Percentiles rank a stretch among this genome's conserved stretches.
These are phyloP conservation scores for Kluyveromyces aestuarii DNA, from an alignment of 805 yeast genomes.

Conservation along the genomic window DNA sequence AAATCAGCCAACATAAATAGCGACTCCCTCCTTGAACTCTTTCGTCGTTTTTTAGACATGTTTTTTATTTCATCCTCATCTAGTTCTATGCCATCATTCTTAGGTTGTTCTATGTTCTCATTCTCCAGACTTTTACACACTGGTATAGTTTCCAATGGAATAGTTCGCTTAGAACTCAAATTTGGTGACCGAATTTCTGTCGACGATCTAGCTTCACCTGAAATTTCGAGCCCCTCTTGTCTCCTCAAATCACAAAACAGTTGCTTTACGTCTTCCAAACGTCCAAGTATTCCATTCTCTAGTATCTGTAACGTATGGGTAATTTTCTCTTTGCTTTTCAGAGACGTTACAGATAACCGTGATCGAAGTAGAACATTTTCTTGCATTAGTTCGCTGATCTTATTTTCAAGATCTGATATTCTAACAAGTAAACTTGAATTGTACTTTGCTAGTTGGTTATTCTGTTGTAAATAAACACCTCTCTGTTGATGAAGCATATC, in stretches of 20 bases:
- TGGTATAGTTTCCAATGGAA: not conserved
- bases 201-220: not conserved
- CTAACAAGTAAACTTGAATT: constrained; percentile 45
- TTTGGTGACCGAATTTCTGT: not conserved
- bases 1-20: constrained; percentile 30
- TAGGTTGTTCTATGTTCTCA: constrained; percentile 8
- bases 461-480: constrained; percentile 28
- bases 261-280: constrained; percentile 38
- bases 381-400: constrained; percentile 38
- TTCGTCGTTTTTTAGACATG: constrained; percentile 26
- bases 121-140: constrained; percentile 3
- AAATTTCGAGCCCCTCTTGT: constrained; percentile 31
- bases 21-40: constrained; percentile 34
- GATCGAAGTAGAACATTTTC: constrained; percentile 41
- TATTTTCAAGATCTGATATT: constrained; percentile 44
- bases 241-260: constrained; percentile 34
- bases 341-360: constrained; percentile 23
- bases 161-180: not conserved
- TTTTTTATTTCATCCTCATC: constrained; percentile 11
- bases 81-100: not conserved
- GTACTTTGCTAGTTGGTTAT: constrained; percentile 49
- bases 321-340: constrained; percentile 27
- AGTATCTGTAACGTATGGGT: constrained; percentile 31
- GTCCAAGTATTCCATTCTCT: constrained; percentile 33
- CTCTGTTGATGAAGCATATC: constrained; percentile 20